A percentile compares a stretch with the other conserved stretches of the same genome.
These are phyloP conservation scores for Akebia trifoliata DNA, from an alignment of 164 flowering plant genomes.

Conservation along the genomic window DNA sequence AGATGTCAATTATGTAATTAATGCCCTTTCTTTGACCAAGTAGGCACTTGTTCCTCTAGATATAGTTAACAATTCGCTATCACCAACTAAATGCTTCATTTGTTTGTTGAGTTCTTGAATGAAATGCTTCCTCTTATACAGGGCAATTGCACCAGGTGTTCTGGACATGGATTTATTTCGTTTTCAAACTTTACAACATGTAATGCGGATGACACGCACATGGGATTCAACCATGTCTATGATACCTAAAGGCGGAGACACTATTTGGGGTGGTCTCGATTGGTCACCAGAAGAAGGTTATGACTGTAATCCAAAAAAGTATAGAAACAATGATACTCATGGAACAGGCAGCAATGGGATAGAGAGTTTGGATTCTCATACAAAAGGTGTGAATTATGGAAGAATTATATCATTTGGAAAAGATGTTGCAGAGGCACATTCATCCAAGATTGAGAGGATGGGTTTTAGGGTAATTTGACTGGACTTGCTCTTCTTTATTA, in stretches of 20 bases:
- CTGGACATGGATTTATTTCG: constrained; percentile 67
- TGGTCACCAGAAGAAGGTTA: constrained; percentile 91
- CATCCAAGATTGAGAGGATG: constrained; percentile 59
- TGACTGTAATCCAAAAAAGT: constrained; percentile 35
- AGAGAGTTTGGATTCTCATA: constrained; percentile 17
- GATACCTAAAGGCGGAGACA: constrained; percentile 94
- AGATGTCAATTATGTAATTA: background rate
- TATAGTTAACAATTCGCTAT: background rate
- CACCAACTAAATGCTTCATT: no score
- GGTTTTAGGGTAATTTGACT: constrained; percentile 61
- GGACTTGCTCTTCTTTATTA: no score
- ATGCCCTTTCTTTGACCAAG: background rate
- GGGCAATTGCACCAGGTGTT: constrained; percentile 86
- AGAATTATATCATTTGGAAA: constrained; percentile 84
- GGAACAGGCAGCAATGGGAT: constrained; percentile 15
- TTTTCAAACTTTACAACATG: constrained; percentile 73
- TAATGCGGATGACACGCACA: constrained; percentile 88
- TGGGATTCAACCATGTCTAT: constrained; percentile 99
- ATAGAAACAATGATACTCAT: constrained; percentile 32
- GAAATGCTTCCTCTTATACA: constrained; percentile 28
- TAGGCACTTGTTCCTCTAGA: background rate
- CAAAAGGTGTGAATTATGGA: constrained; percentile 49
- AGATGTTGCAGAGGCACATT: constrained; percentile 52
- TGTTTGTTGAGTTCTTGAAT: background rate
- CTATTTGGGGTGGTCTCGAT: constrained; percentile 90